phyloP scores from a whole-genome alignment of 441 rosid species.

The Monsonia emarginata region DNA sequence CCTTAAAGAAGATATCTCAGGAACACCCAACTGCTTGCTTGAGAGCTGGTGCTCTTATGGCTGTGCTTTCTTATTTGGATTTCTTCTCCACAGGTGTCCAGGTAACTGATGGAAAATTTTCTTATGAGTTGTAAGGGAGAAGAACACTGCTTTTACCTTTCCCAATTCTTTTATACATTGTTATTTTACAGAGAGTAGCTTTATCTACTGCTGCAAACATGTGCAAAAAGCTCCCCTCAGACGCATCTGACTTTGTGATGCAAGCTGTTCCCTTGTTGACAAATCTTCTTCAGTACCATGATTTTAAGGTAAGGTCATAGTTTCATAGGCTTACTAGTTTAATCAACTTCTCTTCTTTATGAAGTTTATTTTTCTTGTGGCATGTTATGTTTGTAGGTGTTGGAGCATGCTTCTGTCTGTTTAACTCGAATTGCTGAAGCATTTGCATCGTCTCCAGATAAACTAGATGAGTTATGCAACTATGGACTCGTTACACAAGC shows the following conservation, averaged over 20 bases:
- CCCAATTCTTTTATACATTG: background rate
- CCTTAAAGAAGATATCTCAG: constrained; percentile 92
- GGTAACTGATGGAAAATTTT: constrained; percentile 31
- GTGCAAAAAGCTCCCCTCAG: constrained; percentile 24
- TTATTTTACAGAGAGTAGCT: constrained; percentile 23
- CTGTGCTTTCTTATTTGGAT: constrained; percentile 21
- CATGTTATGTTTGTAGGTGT: constrained; percentile 44
- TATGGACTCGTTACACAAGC: constrained; percentile 95
- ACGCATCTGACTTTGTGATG: constrained; percentile 51
- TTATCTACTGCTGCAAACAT: constrained; percentile 26
- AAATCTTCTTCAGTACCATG: constrained; percentile 24
- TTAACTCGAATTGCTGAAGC: constrained; percentile 27
- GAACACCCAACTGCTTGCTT: constrained; percentile 26
- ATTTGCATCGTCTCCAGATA: constrained; percentile 23
- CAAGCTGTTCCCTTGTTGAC: constrained; percentile 25
- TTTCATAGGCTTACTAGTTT: background rate
- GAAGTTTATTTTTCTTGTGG: constrained; percentile 7
- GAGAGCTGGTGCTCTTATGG: constrained; percentile 26
- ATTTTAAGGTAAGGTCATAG: constrained; percentile 28
- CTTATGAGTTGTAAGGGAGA: background rate
- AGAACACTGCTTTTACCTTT: background rate
- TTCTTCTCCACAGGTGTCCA: constrained; percentile 93
- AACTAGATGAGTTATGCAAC: constrained; percentile 39
- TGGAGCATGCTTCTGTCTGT: constrained; percentile 70
- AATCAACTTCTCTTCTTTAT: background rate